phyloP scores from a whole-genome alignment of 2,329 filamentous ascomycete species.

The Aspergillus sp. region DNA sequence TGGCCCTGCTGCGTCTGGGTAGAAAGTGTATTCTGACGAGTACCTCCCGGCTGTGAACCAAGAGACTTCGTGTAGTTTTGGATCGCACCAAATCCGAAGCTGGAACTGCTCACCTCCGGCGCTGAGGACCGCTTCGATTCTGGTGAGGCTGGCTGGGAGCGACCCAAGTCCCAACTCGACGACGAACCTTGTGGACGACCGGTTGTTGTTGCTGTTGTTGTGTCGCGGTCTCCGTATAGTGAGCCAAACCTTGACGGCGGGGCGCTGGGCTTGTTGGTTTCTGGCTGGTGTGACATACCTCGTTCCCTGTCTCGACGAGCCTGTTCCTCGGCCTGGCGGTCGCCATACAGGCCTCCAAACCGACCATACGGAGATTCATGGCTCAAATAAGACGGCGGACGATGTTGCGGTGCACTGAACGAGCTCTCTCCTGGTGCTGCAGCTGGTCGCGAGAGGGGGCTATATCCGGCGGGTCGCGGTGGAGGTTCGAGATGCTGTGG shows the following conservation, averaged over 20 bases:
- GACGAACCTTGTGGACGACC: slow-evolving; percentile 32
- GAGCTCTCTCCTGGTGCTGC: slow-evolving; percentile 27
- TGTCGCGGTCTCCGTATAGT: slow-evolving; percentile 40
- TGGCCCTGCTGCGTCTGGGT: slow-evolving; percentile 41
- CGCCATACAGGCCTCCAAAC: slow-evolving; percentile 39
- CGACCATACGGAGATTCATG: slow-evolving; percentile 38
- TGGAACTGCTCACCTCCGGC: slow-evolving; percentile 33
- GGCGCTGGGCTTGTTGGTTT: slow-evolving; percentile 37
- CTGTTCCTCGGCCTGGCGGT: slow-evolving; percentile 42
- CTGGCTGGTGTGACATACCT: slow-evolving; percentile 33
- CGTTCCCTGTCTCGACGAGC: slow-evolving; percentile 41
- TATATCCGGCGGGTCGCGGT: slow-evolving; percentile 40
- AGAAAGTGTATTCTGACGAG: slow-evolving; percentile 38
- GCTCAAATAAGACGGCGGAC: slow-evolving; percentile 35
- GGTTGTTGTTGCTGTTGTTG: slow-evolving; percentile 19
- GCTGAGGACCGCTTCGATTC: slow-evolving; percentile 42
- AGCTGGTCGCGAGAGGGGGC: slow-evolving; percentile 37
- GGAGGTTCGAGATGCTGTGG: slow-evolving; percentile 43
- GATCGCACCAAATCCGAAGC: slow-evolving; percentile 46
- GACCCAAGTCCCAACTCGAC: slow-evolving; percentile 42
- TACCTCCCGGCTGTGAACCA: slow-evolving; percentile 42
- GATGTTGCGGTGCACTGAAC: slow-evolving; percentile 31
- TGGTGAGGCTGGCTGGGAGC: slow-evolving; percentile 44
- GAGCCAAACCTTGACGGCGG: slow-evolving; percentile 35
- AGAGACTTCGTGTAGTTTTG: slow-evolving; percentile 48